Base-by-base conservation (phyloP, 2,329 filamentous ascomycete species). In the Pseudofabraea citricarpa region DNA sequence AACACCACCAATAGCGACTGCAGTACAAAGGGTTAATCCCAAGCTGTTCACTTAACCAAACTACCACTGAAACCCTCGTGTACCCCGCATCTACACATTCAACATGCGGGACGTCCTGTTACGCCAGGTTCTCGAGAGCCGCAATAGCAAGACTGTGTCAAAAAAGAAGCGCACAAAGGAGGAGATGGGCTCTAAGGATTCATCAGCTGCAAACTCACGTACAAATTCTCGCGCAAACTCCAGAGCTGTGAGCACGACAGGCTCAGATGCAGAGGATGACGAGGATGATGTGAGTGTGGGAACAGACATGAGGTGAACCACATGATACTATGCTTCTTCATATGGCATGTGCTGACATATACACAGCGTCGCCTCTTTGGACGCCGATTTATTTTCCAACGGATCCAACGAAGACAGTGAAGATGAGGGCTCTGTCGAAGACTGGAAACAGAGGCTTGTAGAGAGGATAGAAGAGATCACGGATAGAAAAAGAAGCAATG, bases 401-500 rank as follows among this genome's bases (percentile, higher is more conserved):
- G 66, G 74, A 38, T 68, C 72, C n/a, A 76, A 79, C 41, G 64
- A 68, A 19, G 67, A 71, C 5, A 68, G 72, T 38, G 65, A 72
- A 21, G 59, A 31, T 31, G 27, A 31, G 6, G 27, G 16, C 6
- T 31, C 66, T 10, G 66, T 73, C 36, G 73, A 74, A 43, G 69
- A 69, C 16, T 83, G 80, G 79, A 72, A 74, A 41, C 62, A 73
- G 31, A 74, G 80, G 47, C 67, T 87, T 20, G 62, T 64, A 21
- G 73, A 78, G 48, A 72, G 75, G 35, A 76, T 86, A 41, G 72
- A 82, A 41, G 76, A 83, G 53, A 77, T 87, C 31, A 69, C 79
- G 44, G 80, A 87, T 54, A 74, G 81, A 52, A 87, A 87, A 68
- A 74, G 81, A 51, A 83, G 78, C 60, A 84, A 74, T 48, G 74